Evolutionary conservation across 202 grass and related monocot genomes (phyloP).

Genomic region (Schoenoplectus triqueter): DNA sequence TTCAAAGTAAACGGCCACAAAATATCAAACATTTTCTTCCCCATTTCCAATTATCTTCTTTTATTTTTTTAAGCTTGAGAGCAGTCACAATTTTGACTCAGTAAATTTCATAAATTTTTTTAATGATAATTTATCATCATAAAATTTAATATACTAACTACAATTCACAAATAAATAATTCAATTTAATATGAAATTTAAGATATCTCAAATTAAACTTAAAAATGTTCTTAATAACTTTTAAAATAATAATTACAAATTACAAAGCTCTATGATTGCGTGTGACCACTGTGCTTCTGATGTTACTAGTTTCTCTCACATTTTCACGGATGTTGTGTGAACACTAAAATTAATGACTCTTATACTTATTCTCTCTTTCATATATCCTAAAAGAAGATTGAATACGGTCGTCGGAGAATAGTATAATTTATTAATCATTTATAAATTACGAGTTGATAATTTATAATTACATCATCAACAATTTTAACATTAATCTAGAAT

Average conservation of each 20-base stretch:
- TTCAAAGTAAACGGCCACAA: too few species aligned
- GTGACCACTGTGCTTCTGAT: slow-evolving; percentile 47
- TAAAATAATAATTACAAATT: background rate
- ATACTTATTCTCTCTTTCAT: slow-evolving; percentile 48
- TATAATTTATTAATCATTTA: background rate
- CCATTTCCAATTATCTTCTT: too few species aligned
- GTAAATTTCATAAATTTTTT: too few species aligned
- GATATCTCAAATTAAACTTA: too few species aligned
- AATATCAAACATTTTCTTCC: too few species aligned
- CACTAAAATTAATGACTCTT: slow-evolving; percentile 43
- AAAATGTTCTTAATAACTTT: too few species aligned
- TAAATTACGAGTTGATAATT: background rate
- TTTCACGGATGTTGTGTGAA: slow-evolving; percentile 43
- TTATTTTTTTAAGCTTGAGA: too few species aligned
- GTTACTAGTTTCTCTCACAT: slow-evolving; percentile 46
- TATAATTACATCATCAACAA: background rate
- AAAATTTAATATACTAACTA: too few species aligned
- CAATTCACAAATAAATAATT: too few species aligned
- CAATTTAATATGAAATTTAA: too few species aligned
- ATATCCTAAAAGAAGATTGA: slow-evolving; percentile 24
- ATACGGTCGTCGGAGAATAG: background rate
- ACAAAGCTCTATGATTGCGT: slow-evolving; percentile 44
- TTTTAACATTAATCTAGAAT: background rate
- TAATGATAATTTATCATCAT: too few species aligned
- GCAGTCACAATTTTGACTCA: too few species aligned